Evolutionary conservation across 2,329 filamentous ascomycete genomes (phyloP), one percentile per base, ranked within the genome.

Genomic region (Aspergillus piperis): DNA sequence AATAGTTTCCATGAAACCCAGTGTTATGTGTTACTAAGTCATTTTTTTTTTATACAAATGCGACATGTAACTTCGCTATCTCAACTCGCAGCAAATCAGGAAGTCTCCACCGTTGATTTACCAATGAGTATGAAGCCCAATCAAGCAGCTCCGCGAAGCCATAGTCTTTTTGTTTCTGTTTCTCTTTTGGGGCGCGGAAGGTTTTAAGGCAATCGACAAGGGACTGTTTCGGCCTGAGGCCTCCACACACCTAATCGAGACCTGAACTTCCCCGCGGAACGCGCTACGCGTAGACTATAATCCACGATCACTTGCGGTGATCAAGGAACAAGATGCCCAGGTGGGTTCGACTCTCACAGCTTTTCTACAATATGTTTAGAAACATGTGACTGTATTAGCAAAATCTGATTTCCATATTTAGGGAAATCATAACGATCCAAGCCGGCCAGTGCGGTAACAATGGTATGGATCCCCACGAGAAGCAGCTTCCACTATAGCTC

Each of bases 391-490:
- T 52, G 5, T 27, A 11, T 36, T 52, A 42, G 23, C 61, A 61
- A 23, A 68, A 58, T 15, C 36, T 58, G 19, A 57, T 58, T 15
- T 5, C 17, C 5, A 13, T 57, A 19, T 58, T 1, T 70, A 97
- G 95, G 80, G 95, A 99, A 86, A 99, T 99, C 73, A 99, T 99
- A 79, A 99, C 96, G 64, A 90, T 99, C 71, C 95, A 99, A 81
- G 94, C 96, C 67, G 95, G 95, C 85, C 95, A 98, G 81, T 98
- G 95, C 85, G 95, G 94, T 86, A 98, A 98, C 82, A 97, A 93
- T 87, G 94, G 93, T 96, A 76, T 83, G 91, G 39, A 62, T 54
- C 32, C 57, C 41, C 13, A 15, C 23, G 27, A 90, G 58, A 54
- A 57, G 52, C 54, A 48, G 56, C 56, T 64, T 54, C 63, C 63